phyloP scores from a whole-genome alignment of 208 protist genomes.

The Lotmaria passim region DNA sequence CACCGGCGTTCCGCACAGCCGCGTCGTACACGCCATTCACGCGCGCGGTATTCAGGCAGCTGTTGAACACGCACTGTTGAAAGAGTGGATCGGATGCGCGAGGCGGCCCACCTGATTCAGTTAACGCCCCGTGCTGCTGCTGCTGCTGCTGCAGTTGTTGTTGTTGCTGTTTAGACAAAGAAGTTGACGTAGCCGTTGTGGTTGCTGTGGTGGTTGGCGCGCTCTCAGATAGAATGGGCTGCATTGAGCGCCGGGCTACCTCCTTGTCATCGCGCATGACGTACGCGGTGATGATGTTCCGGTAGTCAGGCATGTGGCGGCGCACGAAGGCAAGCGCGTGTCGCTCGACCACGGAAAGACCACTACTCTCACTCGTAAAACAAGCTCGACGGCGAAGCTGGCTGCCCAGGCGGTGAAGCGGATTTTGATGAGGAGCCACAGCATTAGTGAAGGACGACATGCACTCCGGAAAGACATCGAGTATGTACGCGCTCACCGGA shows the following conservation, averaged over 20 bases:
- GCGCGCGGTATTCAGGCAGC: constrained; percentile 7
- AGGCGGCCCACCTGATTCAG: too few species aligned
- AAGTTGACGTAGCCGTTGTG: neutral
- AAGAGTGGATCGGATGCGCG: constrained; percentile 13
- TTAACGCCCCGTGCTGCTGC: too few species aligned
- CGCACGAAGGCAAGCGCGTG: constrained; percentile 52
- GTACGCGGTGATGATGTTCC: constrained; percentile 47
- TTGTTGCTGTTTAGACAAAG: neutral
- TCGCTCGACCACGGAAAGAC: constrained; percentile 45
- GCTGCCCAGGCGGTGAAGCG: too few species aligned
- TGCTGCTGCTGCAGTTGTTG: neutral
- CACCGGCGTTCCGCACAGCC: too few species aligned
- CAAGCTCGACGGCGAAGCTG: too few species aligned
- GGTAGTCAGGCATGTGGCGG: constrained; percentile 40
- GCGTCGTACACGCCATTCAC: constrained; percentile 28
- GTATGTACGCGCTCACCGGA: neutral
- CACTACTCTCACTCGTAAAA: neutral
- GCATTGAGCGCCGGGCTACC: constrained; percentile 57
- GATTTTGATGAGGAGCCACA: too few species aligned
- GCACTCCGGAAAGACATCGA: neutral
- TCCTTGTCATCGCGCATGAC: constrained; percentile 69
- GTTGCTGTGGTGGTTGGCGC: neutral
- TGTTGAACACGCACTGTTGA: constrained; percentile 1
- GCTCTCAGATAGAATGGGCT: constrained; percentile 46
- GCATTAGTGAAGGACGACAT: neutral